Evolutionary conservation across 768 basidiomycete species (phyloP), one percentile per base, ranked within the genome.

Genomic region (Boletus speciosus): DNA sequence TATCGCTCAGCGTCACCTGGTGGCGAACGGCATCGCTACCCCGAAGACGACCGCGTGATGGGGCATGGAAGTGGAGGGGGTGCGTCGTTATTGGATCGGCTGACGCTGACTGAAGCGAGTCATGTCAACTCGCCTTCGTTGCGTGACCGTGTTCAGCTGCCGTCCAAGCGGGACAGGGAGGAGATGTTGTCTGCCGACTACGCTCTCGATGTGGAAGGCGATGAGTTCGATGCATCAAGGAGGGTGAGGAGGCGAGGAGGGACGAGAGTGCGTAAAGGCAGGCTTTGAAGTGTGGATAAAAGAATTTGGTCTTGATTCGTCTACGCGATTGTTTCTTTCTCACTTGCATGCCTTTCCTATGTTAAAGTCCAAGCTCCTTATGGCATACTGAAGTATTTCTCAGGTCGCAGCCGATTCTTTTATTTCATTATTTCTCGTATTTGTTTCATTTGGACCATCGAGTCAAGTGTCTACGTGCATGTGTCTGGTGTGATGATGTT

Each of bases 81-180:
- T 7, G 62, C 58, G 2, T 77, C 76, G 0, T 57, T 78, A 16
- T 53, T 78, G 25, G 76, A 77, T 27, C 69, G 76, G 29, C 57
- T 78, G 41, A 65, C 62, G 11, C 52, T 74, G 15, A 64, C 66
- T 29, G 65, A 49, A 29, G 59, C 52, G 8, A 19, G 34, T 35
- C 47, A 15, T 21, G 38, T 52, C 52, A 48, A 52, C 31, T 59
- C 58, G 27, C 57, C 58, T 25, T 69, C 75, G 5, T 52, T 77
- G 49, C 62, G 71, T 5, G 76, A 76, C 0, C 64, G 75, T 14
- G 73, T 76, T n/a, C 72, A 76, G 45, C 29, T 71, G 31, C 67
- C 69, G 1, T 55, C 52, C n/a, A 73, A 74, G 52, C 61, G 72
- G 21, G 64, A 69, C 31, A 54, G 62, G 12, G 71, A 66, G 19